These are phyloP conservation scores for Akanthomyces dipterigenus DNA, from an alignment of 2,329 filamentous ascomycete genomes.

Conservation along the genomic window DNA sequence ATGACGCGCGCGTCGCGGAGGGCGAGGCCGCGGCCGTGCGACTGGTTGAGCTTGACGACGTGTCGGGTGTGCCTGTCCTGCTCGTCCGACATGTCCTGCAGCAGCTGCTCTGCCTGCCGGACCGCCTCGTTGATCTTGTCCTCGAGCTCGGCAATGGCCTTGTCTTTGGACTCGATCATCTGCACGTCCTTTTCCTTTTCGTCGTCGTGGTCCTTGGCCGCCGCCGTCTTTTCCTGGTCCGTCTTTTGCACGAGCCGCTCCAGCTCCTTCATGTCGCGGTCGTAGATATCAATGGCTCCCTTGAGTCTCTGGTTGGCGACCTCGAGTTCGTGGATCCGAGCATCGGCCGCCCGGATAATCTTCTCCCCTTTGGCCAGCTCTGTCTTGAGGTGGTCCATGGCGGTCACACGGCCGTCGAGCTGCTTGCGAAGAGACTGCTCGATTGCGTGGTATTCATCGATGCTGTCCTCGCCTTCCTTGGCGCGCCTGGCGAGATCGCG, in stretches of 20 bases:
- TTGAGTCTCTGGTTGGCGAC: conserved; percentile 43
- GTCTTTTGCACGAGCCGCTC: conserved; percentile 44
- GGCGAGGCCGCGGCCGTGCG: conserved; percentile 42
- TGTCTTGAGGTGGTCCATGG: conserved; percentile 40
- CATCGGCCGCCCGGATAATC: conserved; percentile 31
- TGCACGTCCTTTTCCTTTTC: conserved; percentile 28
- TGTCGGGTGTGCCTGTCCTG: conserved; percentile 28
- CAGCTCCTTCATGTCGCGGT: conserved; percentile 46
- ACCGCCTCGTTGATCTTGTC: conserved; percentile 35
- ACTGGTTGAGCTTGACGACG: conserved; percentile 29
- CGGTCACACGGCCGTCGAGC: conserved; percentile 44
- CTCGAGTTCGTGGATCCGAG: conserved; percentile 40
- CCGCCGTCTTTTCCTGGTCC: conserved; percentile 32
- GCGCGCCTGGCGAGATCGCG: conserved; percentile 40
- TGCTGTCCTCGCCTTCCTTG: conserved; percentile 43
- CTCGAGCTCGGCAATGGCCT: conserved; percentile 37
- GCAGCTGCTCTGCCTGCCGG: conserved; percentile 31
- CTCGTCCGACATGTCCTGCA: conserved; percentile 30
- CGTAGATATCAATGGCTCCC: conserved; percentile 45
- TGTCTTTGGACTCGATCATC: conserved; percentile 30
- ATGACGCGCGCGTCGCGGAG: conserved; percentile 42
- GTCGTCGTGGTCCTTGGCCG: conserved; percentile 24
- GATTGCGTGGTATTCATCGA: conserved; percentile 54
- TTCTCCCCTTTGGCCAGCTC: conserved; percentile 32
- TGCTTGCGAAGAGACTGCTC: conserved; percentile 51